These are phyloP conservation scores for Ophiocordyceps sinensis DNA, from an alignment of 2,329 filamentous ascomycete species.

Conservation along the genomic window DNA sequence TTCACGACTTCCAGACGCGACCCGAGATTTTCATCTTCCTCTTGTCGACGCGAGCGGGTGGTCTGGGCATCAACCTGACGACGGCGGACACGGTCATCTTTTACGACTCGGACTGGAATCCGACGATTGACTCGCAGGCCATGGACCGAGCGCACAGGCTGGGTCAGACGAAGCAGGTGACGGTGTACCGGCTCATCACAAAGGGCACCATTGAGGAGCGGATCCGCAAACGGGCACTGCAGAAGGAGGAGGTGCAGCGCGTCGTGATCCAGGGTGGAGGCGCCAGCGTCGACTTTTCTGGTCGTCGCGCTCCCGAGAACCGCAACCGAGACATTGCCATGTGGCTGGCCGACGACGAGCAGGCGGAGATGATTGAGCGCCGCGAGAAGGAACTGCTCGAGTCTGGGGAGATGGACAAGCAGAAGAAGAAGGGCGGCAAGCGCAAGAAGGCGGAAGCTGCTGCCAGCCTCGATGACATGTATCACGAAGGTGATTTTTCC, in stretches of 20 bases:
- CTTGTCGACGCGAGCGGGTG: constrained; percentile 88
- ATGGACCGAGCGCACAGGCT: constrained; percentile 98
- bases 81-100: constrained; percentile 97
- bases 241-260: constrained; percentile 97
- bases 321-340: constrained; percentile 95
- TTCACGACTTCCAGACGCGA: constrained; percentile 88
- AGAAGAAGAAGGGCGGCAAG: constrained; percentile 44
- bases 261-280: constrained; percentile 91
- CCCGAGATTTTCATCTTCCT: constrained; percentile 96
- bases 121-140: constrained; percentile 94
- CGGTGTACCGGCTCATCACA: constrained; percentile 94
- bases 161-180: constrained; percentile 89
- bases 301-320: constrained; percentile 73
- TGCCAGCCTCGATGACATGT: constrained; percentile 86
- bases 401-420: constrained; percentile 51
- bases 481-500: constrained; percentile 88
- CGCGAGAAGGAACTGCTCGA: constrained; percentile 79
- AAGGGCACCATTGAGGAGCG: constrained; percentile 94
- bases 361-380: constrained; percentile 84
- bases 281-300: constrained; percentile 91
- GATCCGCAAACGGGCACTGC: constrained; percentile 88
- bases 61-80: constrained; percentile 94
- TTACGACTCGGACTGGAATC: constrained; percentile 99
- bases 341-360: constrained; percentile 96
- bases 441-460: constrained; percentile 39